phyloP scores from a whole-genome alignment of 2,329 filamentous ascomycete genomes.

The Fusarium nygamai region DNA sequence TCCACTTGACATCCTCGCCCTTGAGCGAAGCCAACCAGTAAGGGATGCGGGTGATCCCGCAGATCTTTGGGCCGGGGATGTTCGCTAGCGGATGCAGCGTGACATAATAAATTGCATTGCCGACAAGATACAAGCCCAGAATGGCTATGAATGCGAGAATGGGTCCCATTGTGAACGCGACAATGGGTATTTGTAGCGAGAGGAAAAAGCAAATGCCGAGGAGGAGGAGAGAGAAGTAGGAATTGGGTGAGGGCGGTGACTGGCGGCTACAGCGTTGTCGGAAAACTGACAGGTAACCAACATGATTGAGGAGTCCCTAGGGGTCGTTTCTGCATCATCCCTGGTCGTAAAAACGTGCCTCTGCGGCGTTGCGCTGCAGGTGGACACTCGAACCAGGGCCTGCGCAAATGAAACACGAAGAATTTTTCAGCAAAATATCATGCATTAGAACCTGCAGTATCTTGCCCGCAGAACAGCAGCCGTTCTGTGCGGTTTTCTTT shows the following conservation, averaged over 20 bases:
- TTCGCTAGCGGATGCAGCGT: constrained; percentile 12
- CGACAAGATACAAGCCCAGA: background rate
- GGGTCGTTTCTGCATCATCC: background rate
- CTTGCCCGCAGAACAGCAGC: fast-evolving
- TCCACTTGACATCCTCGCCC: constrained; percentile 14
- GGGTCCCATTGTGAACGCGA: background rate
- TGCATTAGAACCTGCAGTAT: too few relatives aligned
- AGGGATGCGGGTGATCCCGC: constrained; percentile 6
- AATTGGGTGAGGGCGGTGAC: background rate
- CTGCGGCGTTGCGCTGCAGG: background rate
- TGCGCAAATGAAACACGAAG: background rate
- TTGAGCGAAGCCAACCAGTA: background rate
- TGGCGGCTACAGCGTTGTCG: background rate
- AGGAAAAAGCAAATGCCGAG: background rate
- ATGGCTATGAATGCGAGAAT: background rate
- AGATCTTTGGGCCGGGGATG: constrained; percentile 18
- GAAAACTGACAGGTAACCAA: background rate
- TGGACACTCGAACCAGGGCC: background rate
- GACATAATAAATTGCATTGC: background rate
- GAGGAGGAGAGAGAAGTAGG: background rate
- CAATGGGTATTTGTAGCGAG: background rate
- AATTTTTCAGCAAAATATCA: background rate
- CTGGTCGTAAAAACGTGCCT: background rate
- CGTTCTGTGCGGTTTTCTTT: background rate
- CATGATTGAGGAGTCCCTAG: background rate